Evolutionary conservation across 352 stramenopile genomes (phyloP).

Genomic region (Phytophthora colocasiae): DNA sequence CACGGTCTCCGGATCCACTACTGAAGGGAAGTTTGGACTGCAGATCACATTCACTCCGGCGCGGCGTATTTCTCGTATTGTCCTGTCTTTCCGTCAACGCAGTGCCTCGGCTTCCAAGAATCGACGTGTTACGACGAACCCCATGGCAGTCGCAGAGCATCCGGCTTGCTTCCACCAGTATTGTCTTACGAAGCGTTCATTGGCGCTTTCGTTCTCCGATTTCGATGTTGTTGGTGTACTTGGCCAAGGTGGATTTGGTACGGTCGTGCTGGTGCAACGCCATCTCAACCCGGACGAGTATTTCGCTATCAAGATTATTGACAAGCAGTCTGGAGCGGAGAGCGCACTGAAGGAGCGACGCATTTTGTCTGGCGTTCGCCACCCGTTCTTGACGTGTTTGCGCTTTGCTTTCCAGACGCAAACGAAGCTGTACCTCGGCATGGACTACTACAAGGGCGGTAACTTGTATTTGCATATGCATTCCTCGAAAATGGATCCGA

Average conservation of each 20-base stretch:
- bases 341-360: slow-evolving; percentile 77
- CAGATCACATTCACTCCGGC: slow-evolving; percentile 87
- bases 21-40: slow-evolving; percentile 73
- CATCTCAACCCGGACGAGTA: slow-evolving; percentile 81
- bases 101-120: slow-evolving; percentile 44
- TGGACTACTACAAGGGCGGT: slow-evolving; percentile 89
- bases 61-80: slow-evolving; percentile 81
- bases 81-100: slow-evolving; percentile 85
- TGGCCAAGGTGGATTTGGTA: slow-evolving; percentile 81
- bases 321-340: slow-evolving; percentile 83
- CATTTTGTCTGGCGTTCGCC: slow-evolving; percentile 78
- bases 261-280: slow-evolving; percentile 82
- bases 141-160: slow-evolving; percentile 81
- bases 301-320: slow-evolving; percentile 91
- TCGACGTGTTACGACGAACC: slow-evolving; percentile 72
- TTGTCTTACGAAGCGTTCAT: slow-evolving; percentile 81
- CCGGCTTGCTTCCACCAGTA: slow-evolving; percentile 85
- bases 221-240: slow-evolving; percentile 89
- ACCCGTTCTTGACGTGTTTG: slow-evolving; percentile 83
- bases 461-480: slow-evolving; percentile 91
- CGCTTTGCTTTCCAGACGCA: slow-evolving; percentile 90
- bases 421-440: slow-evolving; percentile 80
- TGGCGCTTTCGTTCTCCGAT: slow-evolving; percentile 85
- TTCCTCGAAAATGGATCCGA: slow-evolving; percentile 83
- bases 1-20: slow-evolving; percentile 81